phyloP scores from a whole-genome alignment of 2,329 filamentous ascomycete genomes.

The Ilyonectria destructans region DNA sequence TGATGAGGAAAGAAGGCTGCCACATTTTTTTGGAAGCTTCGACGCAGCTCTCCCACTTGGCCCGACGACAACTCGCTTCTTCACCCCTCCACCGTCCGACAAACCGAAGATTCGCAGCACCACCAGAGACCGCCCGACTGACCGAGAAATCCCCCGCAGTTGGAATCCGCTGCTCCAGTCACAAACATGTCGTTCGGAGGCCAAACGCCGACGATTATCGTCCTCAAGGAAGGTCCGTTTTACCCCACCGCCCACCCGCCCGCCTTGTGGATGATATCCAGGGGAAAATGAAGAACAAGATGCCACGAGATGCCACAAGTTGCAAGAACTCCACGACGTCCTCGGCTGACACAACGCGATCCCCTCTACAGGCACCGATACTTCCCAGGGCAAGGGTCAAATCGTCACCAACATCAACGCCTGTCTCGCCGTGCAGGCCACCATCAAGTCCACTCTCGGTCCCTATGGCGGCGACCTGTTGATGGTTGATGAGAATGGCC shows the following conservation, averaged over 20 bases:
- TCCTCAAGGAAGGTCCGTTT: conserved; percentile 93
- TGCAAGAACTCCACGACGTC: conserved; percentile 24
- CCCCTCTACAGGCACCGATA: conserved; percentile 84
- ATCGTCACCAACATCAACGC: conserved; percentile 99
- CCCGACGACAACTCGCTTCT: conserved; percentile 46
- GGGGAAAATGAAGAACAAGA: conserved; percentile 34
- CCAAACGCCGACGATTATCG: conserved; percentile 97
- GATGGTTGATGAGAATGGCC: conserved; percentile 95
- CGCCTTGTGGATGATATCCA: conserved; percentile 42
- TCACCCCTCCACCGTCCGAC: conserved; percentile 35
- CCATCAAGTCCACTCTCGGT: conserved; percentile 95
- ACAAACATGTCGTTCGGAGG: conserved; percentile 92
- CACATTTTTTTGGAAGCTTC: conserved; percentile 68
- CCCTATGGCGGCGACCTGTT: conserved; percentile 97
- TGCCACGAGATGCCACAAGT: conserved; percentile 23
- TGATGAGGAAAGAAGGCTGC: conserved; percentile 59
- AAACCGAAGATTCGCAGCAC: conserved; percentile 30
- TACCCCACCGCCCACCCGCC: conserved; percentile 58
- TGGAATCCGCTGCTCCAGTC: conserved; percentile 25
- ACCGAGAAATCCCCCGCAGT: conserved; percentile 31
- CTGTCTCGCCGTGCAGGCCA: conserved; percentile 94
- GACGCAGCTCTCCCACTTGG: conserved; percentile 55
- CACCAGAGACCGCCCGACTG: conserved; percentile 33
- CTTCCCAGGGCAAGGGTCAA: conserved; percentile 97
- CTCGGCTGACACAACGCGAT: conserved; percentile 29